Percentiles rank a stretch among this genome's conserved stretches.
phyloP scores from a whole-genome alignment of 768 basidiomycete species.

The Phylloporus rhodoxanthus region DNA sequence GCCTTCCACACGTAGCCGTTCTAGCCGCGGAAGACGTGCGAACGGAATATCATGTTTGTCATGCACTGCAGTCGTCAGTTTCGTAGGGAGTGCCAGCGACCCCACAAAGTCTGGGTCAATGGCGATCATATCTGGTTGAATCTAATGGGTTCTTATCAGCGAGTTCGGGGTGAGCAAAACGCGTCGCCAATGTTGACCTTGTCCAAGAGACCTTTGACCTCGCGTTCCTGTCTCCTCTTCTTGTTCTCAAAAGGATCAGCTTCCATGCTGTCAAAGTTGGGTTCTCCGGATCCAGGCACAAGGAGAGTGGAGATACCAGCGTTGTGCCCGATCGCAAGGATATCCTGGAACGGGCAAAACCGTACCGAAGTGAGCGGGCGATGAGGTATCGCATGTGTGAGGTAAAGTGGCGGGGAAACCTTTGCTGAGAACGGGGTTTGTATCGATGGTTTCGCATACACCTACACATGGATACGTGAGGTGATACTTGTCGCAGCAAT shows the following conservation, averaged over 20 bases:
- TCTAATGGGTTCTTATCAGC: slow-evolving; percentile 36
- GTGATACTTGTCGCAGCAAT: background rate
- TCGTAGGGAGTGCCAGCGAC: slow-evolving; percentile 55
- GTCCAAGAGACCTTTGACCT: slow-evolving; percentile 86
- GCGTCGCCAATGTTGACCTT: slow-evolving; percentile 46
- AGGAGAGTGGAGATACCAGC: slow-evolving; percentile 79
- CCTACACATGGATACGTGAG: slow-evolving; percentile 33
- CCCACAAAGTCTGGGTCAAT: slow-evolving; percentile 76
- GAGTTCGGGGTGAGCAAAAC: background rate
- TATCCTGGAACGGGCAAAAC: slow-evolving; percentile 89
- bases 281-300: slow-evolving; percentile 88
- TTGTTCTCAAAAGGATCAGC: slow-evolving; percentile 92
- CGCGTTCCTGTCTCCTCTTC: slow-evolving; percentile 77
- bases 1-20: slow-evolving; percentile 54
- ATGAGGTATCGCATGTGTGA: slow-evolving; percentile 80
- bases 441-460: slow-evolving; percentile 68
- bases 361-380: slow-evolving; percentile 68
- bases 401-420: slow-evolving; percentile 71
- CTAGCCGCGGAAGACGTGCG: slow-evolving; percentile 70
- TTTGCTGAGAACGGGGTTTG: slow-evolving; percentile 45
- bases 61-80: slow-evolving; percentile 47
- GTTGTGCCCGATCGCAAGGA: slow-evolving; percentile 73
- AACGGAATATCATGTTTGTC: slow-evolving; percentile 51
- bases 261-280: slow-evolving; percentile 90
- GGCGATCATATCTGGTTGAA: slow-evolving; percentile 89